phyloP scores from a whole-genome alignment of 805 yeast genomes.

The Ogataea ramenticola region DNA sequence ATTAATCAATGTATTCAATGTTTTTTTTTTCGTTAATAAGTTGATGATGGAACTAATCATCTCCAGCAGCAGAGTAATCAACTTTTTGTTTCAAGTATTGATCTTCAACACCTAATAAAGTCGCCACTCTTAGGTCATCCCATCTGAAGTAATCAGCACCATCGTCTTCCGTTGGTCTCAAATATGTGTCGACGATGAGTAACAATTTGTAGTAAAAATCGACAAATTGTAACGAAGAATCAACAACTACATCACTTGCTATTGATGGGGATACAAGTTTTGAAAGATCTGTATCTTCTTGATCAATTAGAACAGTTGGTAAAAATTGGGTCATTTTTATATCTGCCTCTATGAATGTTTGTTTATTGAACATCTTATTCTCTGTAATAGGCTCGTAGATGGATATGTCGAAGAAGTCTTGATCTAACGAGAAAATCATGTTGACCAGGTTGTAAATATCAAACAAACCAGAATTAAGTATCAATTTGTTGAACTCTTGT shows the following conservation, averaged over 20 bases:
- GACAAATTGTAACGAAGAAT: constrained; percentile 43
- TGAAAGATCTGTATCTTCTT: constrained; percentile 46
- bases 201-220: constrained; percentile 36
- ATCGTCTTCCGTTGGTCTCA: constrained; percentile 20
- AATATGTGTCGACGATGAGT: constrained; percentile 29
- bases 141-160: constrained; percentile 36
- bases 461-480: constrained; percentile 46
- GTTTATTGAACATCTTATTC: constrained; percentile 45
- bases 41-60: too few relatives aligned
- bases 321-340: constrained; percentile 40
- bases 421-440: constrained; percentile 60
- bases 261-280: constrained; percentile 58
- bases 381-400: constrained; percentile 61
- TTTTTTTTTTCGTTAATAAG: not conserved
- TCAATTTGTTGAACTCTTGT: constrained; percentile 39
- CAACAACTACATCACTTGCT: constrained; percentile 45
- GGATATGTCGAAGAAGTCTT: constrained; percentile 46
- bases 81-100: constrained; percentile 17
- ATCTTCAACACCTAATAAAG: constrained; percentile 62
- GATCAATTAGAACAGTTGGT: constrained; percentile 55
- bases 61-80: constrained; percentile 3
- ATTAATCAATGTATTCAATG: not conserved
- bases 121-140: constrained; percentile 55
- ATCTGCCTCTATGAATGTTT: constrained; percentile 37
- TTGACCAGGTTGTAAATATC: constrained; percentile 58